A percentile compares a stretch with the other conserved stretches of the same genome.
phyloP scores from a whole-genome alignment of 2,329 filamentous ascomycete species.

The Aspergillus alliaceus region DNA sequence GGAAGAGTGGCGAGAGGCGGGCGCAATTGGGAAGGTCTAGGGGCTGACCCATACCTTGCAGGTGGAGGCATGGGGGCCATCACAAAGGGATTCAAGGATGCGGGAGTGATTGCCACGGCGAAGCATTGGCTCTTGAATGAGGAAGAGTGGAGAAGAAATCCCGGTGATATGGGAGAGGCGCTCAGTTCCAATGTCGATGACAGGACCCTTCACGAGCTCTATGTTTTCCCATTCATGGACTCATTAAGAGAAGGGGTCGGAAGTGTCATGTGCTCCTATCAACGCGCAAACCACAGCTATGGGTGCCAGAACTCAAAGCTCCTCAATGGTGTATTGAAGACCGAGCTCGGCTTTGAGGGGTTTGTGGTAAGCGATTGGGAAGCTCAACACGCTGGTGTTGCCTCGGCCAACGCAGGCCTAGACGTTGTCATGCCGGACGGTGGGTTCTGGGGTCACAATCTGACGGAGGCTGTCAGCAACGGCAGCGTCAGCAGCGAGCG shows the following conservation, averaged over 20 bases:
- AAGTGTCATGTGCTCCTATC: slow-evolving; percentile 17
- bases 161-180: neutral
- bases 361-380: slow-evolving; percentile 14
- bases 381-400: slow-evolving; percentile 51
- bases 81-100: neutral
- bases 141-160: neutral
- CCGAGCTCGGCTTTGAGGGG: slow-evolving; percentile 14
- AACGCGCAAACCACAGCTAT: slow-evolving; percentile 8
- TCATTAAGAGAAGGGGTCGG: slow-evolving; percentile 11
- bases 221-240: slow-evolving; percentile 17
- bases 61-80: neutral
- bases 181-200: slow-evolving; percentile 13
- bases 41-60: neutral
- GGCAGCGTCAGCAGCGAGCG: slow-evolving; percentile 5
- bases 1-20: neutral
- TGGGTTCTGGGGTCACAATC: neutral
- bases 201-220: slow-evolving; percentile 14
- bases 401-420: slow-evolving; percentile 23
- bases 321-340: slow-evolving; percentile 11
- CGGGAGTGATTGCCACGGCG: neutral
- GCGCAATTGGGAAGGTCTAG: neutral
- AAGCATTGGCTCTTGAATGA: slow-evolving; percentile 4
- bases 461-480: slow-evolving; percentile 9
- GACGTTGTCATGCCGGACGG: slow-evolving; percentile 25
- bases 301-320: slow-evolving; percentile 12